Percentiles rank a stretch among this genome's conserved stretches.
Conservation (phyloP, 164 flowering plant genomes). For the Litsea cubeba region DNA sequence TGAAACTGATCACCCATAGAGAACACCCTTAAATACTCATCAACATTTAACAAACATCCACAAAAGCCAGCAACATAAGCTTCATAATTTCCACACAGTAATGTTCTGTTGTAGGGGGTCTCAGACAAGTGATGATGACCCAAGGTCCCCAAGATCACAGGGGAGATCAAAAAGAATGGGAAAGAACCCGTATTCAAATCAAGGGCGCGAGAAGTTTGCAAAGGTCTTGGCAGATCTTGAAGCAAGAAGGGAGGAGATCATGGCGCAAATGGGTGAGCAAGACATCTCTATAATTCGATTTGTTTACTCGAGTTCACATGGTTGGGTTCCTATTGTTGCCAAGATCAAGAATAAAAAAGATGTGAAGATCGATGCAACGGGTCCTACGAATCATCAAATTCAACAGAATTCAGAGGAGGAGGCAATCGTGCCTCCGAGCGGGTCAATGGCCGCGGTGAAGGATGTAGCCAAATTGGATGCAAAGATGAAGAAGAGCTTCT, state of each 20-base stretch:
- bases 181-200: conserved; percentile 9
- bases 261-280: conserved; percentile 2
- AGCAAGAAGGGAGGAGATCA: conserved; percentile 5
- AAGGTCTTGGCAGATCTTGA: conserved; percentile 7
- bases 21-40: not conserved
- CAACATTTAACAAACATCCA: not conserved
- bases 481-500: conserved; percentile 7
- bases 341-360: not conserved
- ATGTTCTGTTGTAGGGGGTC: conserved; percentile 1
- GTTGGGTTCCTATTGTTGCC: conserved; percentile 11
- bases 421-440: not conserved
- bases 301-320: conserved; percentile 7
- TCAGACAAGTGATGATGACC: not conserved
- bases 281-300: conserved; percentile 2
- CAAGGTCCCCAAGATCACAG: not conserved
- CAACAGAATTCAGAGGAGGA: too few species aligned
- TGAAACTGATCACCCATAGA: not conserved
- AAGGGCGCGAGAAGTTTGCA: conserved; percentile 12
- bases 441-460: not conserved
- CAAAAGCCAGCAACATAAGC: not conserved
- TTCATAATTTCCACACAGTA: not conserved
- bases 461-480: not conserved
- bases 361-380: not conserved
- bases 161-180: conserved; percentile 1
- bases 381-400: not conserved